Conservation (phyloP, 2,329 filamentous ascomycete genomes). For the Apiospora aurea region DNA sequence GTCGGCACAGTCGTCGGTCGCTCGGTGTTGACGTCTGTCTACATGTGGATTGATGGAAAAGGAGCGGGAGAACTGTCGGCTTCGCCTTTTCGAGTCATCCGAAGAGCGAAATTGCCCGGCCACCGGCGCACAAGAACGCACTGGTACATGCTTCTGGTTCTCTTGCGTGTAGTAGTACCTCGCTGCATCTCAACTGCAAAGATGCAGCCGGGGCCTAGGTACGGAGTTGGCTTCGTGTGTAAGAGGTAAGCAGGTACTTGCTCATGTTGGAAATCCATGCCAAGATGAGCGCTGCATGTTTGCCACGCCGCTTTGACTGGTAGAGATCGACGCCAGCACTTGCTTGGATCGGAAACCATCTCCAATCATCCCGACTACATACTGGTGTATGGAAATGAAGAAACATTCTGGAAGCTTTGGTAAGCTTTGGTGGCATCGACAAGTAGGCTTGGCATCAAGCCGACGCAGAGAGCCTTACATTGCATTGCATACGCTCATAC, state of each 20-base stretch:
- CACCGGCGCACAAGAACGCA: not conserved
- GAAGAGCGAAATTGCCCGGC: not conserved
- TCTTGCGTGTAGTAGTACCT: no score
- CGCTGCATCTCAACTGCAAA: not conserved
- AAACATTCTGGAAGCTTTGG: conserved; percentile 7
- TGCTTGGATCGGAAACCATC: conserved; percentile 11
- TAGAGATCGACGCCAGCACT: not conserved
- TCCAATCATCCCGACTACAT: not conserved
- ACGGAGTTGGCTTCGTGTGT: not conserved
- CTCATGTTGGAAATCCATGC: not conserved
- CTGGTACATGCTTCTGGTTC: not conserved
- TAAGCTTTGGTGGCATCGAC: not conserved
- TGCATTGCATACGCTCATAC: not conserved
- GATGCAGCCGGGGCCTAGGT: not conserved
- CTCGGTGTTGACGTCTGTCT: no score
- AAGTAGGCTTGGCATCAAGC: not conserved
- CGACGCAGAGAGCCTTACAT: conserved; percentile 9
- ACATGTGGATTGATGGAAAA: not conserved
- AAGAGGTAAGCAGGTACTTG: not conserved
- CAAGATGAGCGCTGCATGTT: not conserved
- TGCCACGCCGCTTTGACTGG: not conserved
- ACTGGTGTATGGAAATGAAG: not conserved
- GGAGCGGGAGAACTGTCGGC: conserved; percentile 1
- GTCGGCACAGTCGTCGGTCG: not conserved
- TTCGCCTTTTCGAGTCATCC: conserved; percentile 15